Base-by-base conservation (phyloP, 192 early-diverging fungal genomes). In the Coemansia sp. region DNA sequence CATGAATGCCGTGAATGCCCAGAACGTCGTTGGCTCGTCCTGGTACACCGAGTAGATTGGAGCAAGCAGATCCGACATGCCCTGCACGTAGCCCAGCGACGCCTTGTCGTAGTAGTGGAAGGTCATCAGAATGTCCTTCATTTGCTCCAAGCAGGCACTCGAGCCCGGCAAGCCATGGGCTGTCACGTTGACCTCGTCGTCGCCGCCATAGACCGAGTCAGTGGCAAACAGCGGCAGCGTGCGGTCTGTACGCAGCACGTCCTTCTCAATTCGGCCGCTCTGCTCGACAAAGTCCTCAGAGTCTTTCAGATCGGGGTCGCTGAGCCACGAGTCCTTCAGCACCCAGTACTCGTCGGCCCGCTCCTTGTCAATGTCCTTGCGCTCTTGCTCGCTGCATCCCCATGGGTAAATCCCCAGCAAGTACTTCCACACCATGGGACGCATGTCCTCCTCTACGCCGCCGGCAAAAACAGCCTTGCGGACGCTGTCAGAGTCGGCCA, bases 241-340 rank as follows among this genome's bases (percentile, higher is more conserved):
- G 19, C 94, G 70, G 68, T 99, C 97, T 3, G 97, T 99, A 17
- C 97, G 87, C 51, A 96, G 82, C 1, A 98, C 95, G 60, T 99
- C 97, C 73, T 97, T 99, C 33, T 98, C 93, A 77, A 77, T 91
- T 3, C 89, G 79, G 40, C 78, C 78, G 53, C 85, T 85, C 49
- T 91, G 89, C 64, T 91, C 89, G 49, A 81, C 75, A 55, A 83
- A 86, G 8, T 79, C 74, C n/a, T 70, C 61, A 10, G 75, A 70
- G 14, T 69, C 65, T n/a, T 79, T 78, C 18, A 85, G 75, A 33
- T 80, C 65, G 13, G 79, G 55, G 39, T 82, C 70, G 55, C 80
- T 80, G 8, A 81, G 74, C 89, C 89, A 91, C 37, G 73, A 71
- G 33, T 73, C 66, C 57, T 88, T 87, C 15, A 89, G 51, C 18